Base-by-base conservation (phyloP, 2,329 filamentous ascomycete species). In the Ramularia collo-cygni region DNA sequence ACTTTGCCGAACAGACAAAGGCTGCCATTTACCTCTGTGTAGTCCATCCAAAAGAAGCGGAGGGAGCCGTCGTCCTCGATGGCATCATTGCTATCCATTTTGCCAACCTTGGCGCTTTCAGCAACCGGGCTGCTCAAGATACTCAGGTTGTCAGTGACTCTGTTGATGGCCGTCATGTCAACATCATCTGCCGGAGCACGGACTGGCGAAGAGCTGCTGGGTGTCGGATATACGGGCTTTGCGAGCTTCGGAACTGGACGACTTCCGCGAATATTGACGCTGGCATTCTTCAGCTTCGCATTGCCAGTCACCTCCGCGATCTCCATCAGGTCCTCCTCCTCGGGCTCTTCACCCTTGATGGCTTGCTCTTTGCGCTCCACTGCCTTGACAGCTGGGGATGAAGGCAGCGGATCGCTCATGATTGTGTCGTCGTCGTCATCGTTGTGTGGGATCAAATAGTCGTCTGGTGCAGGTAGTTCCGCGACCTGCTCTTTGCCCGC, bases 1-100 rank as follows among this genome's bases (percentile, higher is more conserved):
- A 95, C 90, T 60, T 98, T 98, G 48, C 92, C 92, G 58, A 98
- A 96, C 8, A 98, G 74, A 61, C 88, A 96, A 8, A 98, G 70
- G 52, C 81, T 92, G 43, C 90, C 90, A 55, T 89, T 88, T 59
- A 95, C 71, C 60, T 98, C 92, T 1, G 83, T 87, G 58, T 95
- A 98, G 64, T 98, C 92, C 6, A 85, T 83, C 92, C 92, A 98
- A 68, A 95, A 98, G 69, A 98, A 87, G 52, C 83, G 82, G 19
- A 98, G 71, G 53, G 85, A 93, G 26, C 90, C 92, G 57, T 98
- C 89, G 47, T 85, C 80, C 61, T 96, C 90, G n/a, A 94, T 67
- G n/a, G 85, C 88, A 63, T 94, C 83, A 47, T 83, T 77, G 42
- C 85, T 75, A 48, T 83, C 79, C 35, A 95, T 74, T 64, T 96